Evolutionary conservation across 306 rosid species (phyloP).

Genomic region (Cicer yamashitae): DNA sequence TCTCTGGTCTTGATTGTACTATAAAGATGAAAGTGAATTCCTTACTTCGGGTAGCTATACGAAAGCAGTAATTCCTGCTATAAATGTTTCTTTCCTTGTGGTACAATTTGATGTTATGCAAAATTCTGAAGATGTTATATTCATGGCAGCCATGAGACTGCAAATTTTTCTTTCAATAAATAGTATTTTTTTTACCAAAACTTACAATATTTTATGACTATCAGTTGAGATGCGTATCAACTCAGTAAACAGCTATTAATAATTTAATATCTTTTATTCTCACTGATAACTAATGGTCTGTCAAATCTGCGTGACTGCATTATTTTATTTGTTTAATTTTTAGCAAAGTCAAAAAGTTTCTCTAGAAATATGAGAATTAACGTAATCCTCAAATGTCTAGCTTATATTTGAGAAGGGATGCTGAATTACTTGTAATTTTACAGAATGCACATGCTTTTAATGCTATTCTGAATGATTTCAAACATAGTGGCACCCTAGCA

Average conservation of each 20-base stretch:
- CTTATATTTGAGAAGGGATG: conserved; percentile 20
- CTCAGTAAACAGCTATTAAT: not conserved
- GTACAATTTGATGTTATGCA: conserved; percentile 1
- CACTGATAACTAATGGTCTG: not conserved
- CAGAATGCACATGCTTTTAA: not conserved
- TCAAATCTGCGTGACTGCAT: conserved; percentile 6
- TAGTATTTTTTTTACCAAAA: not conserved
- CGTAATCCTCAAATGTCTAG: conserved; percentile 34
- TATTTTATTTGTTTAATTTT: not conserved
- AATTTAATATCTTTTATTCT: not conserved
- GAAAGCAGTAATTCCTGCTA: not conserved
- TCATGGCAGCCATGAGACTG: not conserved
- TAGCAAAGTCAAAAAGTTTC: not conserved
- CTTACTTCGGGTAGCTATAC: conserved; percentile 12
- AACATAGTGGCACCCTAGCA: conserved; percentile 11
- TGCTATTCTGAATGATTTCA: conserved; percentile 9
- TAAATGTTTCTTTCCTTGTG: not conserved
- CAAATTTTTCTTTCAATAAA: conserved; percentile 5
- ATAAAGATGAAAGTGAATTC: conserved; percentile 6
- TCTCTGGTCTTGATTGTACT: conserved; percentile 20
- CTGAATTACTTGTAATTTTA: conserved; percentile 4
- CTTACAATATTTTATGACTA: not conserved
- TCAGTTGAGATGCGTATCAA: conserved; percentile 8
- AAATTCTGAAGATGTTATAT: conserved; percentile 1
- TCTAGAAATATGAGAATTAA: not conserved